Percentiles rank a stretch among this genome's conserved stretches.
These are phyloP conservation scores for Coniferiporia sulphurascens DNA, from an alignment of 1,284 basidiomycete species.

Conservation along the genomic window DNA sequence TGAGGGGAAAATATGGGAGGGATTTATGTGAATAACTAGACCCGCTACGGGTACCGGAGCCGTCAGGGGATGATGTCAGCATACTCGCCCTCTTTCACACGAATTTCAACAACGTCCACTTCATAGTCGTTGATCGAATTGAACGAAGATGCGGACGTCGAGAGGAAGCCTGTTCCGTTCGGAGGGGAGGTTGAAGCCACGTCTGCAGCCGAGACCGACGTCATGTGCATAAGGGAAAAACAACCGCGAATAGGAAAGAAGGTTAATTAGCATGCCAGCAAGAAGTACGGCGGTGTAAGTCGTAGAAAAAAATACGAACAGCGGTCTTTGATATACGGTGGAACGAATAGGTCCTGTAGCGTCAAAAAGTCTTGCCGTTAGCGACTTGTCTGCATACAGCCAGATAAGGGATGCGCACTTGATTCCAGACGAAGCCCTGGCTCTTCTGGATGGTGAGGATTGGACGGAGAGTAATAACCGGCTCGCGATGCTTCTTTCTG, in stretches of 20 bases:
- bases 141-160: constrained; percentile 62
- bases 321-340: constrained; percentile 82
- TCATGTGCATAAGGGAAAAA: constrained; percentile 14
- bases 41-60: not conserved
- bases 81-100: constrained; percentile 70
- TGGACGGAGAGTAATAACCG: constrained; percentile 60
- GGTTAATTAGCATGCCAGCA: constrained; percentile 20
- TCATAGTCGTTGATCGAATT: constrained; percentile 65
- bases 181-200: constrained; percentile 78
- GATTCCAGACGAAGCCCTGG: constrained; percentile 86
- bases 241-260: constrained; percentile 13
- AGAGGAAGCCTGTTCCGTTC: constrained; percentile 56
- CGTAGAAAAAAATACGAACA: constrained; percentile 47
- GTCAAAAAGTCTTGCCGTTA: constrained; percentile 4
- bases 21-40: not conserved
- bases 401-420: constrained; percentile 41
- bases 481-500: constrained; percentile 53
- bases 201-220: constrained; percentile 39
- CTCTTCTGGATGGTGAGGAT: constrained; percentile 79
- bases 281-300: constrained; percentile 14
- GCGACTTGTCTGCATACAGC: constrained; percentile 10
- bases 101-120: constrained; percentile 80
- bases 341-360: constrained; percentile 72
- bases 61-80: constrained; percentile 64
- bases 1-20: not conserved